Base-by-base conservation (phyloP, 1,284 basidiomycete genomes). In the Puccinia hordei region DNA sequence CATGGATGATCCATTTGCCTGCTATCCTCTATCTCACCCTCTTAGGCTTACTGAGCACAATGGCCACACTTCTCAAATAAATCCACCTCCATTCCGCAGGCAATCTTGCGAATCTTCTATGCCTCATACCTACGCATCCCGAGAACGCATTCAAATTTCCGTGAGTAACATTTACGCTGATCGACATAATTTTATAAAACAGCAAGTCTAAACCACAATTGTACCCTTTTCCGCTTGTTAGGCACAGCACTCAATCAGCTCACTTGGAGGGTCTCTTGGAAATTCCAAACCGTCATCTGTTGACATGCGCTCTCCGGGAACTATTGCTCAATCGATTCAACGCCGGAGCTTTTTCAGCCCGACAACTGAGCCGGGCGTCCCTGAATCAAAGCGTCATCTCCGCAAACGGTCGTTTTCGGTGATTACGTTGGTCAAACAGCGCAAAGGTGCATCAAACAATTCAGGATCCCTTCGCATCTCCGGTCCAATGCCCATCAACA, bases 1-100 rank as follows among this genome's bases (percentile, higher is more conserved):
- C 35, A 66, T 1, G 61, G 75, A 77, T 68, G 75, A 77, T 57
- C 75, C 75, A 6, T 77, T 77, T 69, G 75, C 75, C 30, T 46
- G 75, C 63, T 66, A 77, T 35, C 75, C 75, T 12, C 22, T 35
- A 13, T 55, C 65, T 22, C 35, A 38, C 22, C 63, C 46, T 38
- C 33, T 27, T 2, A 17, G 59, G n/a, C 27, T 15, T 35, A 33
- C 27, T 38, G 24, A n/a, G 19, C 44, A 55, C 12, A 0, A 3
- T 30, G 30, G 3, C 22, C 38, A 35, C 19, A 9, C 22, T 19
- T 24, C 51, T 44, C 61, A 68, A 33, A 22, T 41, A n/a, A 53
- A 68, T 41, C 44, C 30, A n/a, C 9, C 63, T 9, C 49, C 30
- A 8, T 24, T 38, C 33, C 24, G 49, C 51, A 49, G 61, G 38